Evolutionary conservation across 2,329 filamentous ascomycete genomes (phyloP).

Genomic region (Cladobotryum protrusum): DNA sequence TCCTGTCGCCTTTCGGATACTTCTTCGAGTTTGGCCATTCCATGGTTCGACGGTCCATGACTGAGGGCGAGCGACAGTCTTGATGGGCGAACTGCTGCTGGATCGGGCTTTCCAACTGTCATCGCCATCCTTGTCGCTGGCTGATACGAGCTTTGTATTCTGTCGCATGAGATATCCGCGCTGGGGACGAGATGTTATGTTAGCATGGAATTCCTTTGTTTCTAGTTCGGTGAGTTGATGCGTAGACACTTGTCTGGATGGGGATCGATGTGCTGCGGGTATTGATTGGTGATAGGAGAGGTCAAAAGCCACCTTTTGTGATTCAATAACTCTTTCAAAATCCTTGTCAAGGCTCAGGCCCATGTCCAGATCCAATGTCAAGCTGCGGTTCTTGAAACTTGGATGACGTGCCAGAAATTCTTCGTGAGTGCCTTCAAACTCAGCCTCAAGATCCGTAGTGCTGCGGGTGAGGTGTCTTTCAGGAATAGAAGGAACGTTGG

Average conservation of each 20-base stretch:
- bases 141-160: conserved; percentile 93
- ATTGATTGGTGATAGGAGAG: conserved; percentile 17
- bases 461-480: conserved; percentile 52
- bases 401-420: conserved; percentile 55
- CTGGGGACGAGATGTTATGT: conserved; percentile 61
- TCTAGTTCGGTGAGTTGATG: conserved; percentile 12
- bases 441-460: conserved; percentile 41
- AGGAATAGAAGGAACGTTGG: conserved; percentile 54
- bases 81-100: conserved; percentile 62
- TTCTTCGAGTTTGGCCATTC: conserved; percentile 71
- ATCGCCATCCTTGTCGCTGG: conserved; percentile 68
- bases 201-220: conserved; percentile 46
- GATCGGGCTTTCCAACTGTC: conserved; percentile 51
- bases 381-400: conserved; percentile 74
- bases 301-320: conserved; percentile 73
- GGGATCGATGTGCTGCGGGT: conserved; percentile 17
- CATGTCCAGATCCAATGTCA: conserved; percentile 75
- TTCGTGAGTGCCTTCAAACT: conserved; percentile 28
- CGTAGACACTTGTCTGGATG: conserved; percentile 42
- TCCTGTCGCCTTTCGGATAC: conserved; percentile 47
- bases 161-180: conserved; percentile 98
- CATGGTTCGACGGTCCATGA: conserved; percentile 97
- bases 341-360: conserved; percentile 84
- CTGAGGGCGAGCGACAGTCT: conserved; percentile 68
- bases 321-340: conserved; percentile 90